Evolutionary conservation across 495 filamentous ascomycete species (phyloP), one percentile per base, ranked within the genome.

Genomic region (Talaromyces stipitatus): DNA sequence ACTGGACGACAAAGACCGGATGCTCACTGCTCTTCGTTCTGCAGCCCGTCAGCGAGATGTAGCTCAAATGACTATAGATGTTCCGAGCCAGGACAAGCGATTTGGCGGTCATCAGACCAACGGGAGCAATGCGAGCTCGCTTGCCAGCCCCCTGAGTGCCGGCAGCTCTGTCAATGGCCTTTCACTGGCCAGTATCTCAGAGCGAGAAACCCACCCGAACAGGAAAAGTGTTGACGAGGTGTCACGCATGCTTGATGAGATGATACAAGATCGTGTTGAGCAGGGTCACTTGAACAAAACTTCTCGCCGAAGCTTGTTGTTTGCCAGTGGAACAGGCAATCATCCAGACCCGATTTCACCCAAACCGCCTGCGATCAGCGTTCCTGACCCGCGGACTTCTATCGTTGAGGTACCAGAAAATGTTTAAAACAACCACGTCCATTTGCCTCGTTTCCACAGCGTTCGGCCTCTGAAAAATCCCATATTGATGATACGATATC

Each of bases 1-100:
- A 57, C 80, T 98, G 2, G 94, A 97, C 62, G 95, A 98, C 72
- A 97, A 97, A 65, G 92, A 96, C 65, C 83, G 85, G 14, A 98
- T 97, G 95, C 77, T 97, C 26, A 74, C 85, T 14, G 94, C 94
- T 0, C 78, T 97, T 45, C 85, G 91, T n/a, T 92, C 80, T 50
- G 90, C 92, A 7, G 84, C 91, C 16, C 80, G 91, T 32, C 94
- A 95, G 58, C 81, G 94, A 27, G 94, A 97, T 47, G 78, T 86
- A 18, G 91, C 92, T n/a, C 89, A 86, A 41, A 60, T 78, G n/a
- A 71, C 75, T 4, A 65, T 69, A 22, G 77, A 82, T 38, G 60
- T 71, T 5, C 65, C 63, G 47, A 67, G 64, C 5, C 63, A 68
- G 26, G 73, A 72, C 8, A 52, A 63, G 33, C 66, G 68, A 54